Conservation (phyloP, 192 early-diverging fungal species). For the Backusella mclennaniae region DNA sequence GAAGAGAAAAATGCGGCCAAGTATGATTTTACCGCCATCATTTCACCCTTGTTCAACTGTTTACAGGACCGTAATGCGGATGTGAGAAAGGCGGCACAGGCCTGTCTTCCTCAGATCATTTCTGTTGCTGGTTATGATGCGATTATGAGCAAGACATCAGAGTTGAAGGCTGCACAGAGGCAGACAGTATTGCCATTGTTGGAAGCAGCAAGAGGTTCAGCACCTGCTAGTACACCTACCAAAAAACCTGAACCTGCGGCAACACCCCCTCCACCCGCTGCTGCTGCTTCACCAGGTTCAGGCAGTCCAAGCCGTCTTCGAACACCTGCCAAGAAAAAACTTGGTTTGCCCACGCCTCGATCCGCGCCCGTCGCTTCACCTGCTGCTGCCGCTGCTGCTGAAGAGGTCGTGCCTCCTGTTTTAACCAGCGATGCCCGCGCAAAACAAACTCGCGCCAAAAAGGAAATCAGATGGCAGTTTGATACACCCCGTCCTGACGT, state of each 20-base stretch:
- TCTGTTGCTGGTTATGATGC: conserved; percentile 67
- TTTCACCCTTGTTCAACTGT: conserved; percentile 74
- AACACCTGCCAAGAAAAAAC: conserved; percentile 3
- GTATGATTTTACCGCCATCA: conserved; percentile 19
- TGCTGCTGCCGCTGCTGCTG: conserved; percentile 7
- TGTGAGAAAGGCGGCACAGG: conserved; percentile 84
- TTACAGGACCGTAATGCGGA: conserved; percentile 88
- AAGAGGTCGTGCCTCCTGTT: conserved; percentile 47
- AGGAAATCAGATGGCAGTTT: conserved; percentile 74
- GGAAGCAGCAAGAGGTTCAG: conserved; percentile 60
- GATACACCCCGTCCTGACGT: conserved; percentile 65
- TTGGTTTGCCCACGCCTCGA: conserved; percentile 11
- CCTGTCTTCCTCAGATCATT: conserved; percentile 66
- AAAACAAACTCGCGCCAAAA: conserved; percentile 68
- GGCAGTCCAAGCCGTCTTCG: not conserved
- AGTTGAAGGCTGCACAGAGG: conserved; percentile 74
- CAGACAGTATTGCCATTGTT: conserved; percentile 74
- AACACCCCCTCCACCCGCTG: not conserved
- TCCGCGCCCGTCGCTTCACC: not conserved
- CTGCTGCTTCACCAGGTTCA: not conserved
- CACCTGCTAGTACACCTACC: conserved; percentile 20
- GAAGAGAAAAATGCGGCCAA: conserved; percentile 13
- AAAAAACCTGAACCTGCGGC: not conserved
- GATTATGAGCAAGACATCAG: conserved; percentile 68
- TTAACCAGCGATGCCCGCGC: conserved; percentile 59